phyloP scores from a whole-genome alignment of 2,329 filamentous ascomycete species.

The Aureobasidium zeae region DNA sequence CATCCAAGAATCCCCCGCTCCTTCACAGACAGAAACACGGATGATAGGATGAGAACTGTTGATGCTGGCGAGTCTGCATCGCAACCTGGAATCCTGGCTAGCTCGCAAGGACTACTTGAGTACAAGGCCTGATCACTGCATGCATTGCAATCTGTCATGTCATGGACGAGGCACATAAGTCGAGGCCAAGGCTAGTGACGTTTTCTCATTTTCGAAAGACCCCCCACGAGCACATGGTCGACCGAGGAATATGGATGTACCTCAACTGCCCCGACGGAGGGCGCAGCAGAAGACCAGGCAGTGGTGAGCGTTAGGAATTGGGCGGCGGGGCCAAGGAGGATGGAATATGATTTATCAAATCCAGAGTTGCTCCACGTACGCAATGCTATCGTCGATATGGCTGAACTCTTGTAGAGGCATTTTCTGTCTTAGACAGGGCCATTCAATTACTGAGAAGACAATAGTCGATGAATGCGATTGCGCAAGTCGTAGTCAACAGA shows the following conservation, averaged over 20 bases:
- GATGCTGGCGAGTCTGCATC: constrained; percentile 58
- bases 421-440: background rate
- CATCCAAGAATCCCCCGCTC: constrained; percentile 53
- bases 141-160: constrained; percentile 40
- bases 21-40: constrained; percentile 61
- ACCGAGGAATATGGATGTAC: constrained; percentile 25
- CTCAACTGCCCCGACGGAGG: constrained; percentile 23
- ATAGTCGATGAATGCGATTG: too few species aligned
- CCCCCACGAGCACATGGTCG: constrained; percentile 54
- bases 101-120: too few species aligned
- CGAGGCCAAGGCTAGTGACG: constrained; percentile 52
- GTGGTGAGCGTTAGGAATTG: too few species aligned
- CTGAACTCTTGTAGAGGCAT: background rate
- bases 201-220: constrained; percentile 61
- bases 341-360: background rate
- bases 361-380: background rate
- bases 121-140: too few species aligned
- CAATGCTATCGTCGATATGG: background rate
- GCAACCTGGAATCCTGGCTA: too few species aligned
- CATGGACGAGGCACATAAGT: constrained; percentile 53
- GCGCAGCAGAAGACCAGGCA: constrained; percentile 11
- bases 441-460: too few species aligned
- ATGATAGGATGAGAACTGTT: constrained; percentile 68
- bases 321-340: too few species aligned
- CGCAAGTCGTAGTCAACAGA: too few species aligned